Percentiles rank a stretch among this genome's conserved stretches.
These are phyloP conservation scores for Aspergillus sp. DNA, from an alignment of 2,329 filamentous ascomycete species.

Conservation along the genomic window DNA sequence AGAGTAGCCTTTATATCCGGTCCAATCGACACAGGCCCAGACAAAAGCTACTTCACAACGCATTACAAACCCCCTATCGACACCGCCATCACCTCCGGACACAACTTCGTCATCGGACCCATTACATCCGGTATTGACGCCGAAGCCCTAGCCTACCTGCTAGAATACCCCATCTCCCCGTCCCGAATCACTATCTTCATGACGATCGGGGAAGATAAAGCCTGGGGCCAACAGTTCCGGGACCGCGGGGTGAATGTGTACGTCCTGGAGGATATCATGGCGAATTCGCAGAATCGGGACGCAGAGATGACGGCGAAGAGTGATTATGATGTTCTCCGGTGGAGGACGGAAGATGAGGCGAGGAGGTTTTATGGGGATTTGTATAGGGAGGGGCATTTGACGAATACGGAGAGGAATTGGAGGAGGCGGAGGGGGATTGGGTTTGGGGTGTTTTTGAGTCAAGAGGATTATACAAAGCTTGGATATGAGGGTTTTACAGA, in stretches of 20 bases:
- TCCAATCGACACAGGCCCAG: constrained; percentile 27
- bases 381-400: constrained; percentile 27
- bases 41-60: constrained; percentile 27
- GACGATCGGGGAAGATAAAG: constrained; percentile 22
- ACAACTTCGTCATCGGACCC: constrained; percentile 26
- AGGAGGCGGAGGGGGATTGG: constrained; percentile 26
- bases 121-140: constrained; percentile 25
- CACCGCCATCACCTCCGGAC: constrained; percentile 16
- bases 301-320: constrained; percentile 32
- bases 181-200: constrained; percentile 26
- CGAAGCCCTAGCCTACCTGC: constrained; percentile 28
- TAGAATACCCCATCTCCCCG: constrained; percentile 20
- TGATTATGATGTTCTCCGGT: constrained; percentile 36
- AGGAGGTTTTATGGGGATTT: constrained; percentile 25
- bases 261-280: constrained; percentile 12
- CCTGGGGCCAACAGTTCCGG: constrained; percentile 19
- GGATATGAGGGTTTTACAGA: too few species aligned
- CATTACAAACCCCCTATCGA: constrained; percentile 29
- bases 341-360: constrained; percentile 27
- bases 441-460: not conserved
- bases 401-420: constrained; percentile 40
- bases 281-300: constrained; percentile 28
- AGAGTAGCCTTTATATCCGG: constrained; percentile 34
- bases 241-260: constrained; percentile 15
- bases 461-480: too few species aligned